Conservation (phyloP, 495 filamentous ascomycete genomes). For the Aspergillus diversus region DNA sequence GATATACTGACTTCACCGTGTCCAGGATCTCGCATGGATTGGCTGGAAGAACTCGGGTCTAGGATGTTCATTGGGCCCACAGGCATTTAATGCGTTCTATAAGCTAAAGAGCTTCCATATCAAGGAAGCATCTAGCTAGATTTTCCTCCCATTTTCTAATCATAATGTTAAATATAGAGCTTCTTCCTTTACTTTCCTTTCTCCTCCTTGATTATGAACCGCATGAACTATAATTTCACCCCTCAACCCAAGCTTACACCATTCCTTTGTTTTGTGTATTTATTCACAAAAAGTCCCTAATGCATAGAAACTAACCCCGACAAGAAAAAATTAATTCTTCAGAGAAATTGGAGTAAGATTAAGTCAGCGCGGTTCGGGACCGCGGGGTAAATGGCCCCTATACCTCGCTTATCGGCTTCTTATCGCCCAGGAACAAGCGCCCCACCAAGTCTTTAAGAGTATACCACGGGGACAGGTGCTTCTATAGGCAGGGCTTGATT, state of each 20-base stretch:
- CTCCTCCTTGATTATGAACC: not conserved
- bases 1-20: constrained; percentile 22
- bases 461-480: no score
- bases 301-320: not conserved
- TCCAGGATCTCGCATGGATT: constrained; percentile 93
- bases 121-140: constrained; percentile 58
- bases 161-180: not conserved
- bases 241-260: not conserved
- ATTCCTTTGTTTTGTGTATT: not conserved
- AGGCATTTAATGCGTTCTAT: constrained; percentile 92
- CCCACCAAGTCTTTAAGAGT: no score
- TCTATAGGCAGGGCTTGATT: no score
- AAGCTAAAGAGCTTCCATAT: constrained; percentile 96
- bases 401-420: no score
- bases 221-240: not conserved
- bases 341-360: no score
- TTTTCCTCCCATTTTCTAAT: not conserved
- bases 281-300: not conserved
- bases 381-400: not conserved
- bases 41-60: constrained; percentile 97
- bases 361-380: constrained; percentile 10
- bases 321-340: not conserved
- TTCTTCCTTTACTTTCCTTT: not conserved
- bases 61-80: constrained; percentile 84
- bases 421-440: no score